phyloP scores from a whole-genome alignment of 495 filamentous ascomycete species.

The Xylaria sp. region DNA sequence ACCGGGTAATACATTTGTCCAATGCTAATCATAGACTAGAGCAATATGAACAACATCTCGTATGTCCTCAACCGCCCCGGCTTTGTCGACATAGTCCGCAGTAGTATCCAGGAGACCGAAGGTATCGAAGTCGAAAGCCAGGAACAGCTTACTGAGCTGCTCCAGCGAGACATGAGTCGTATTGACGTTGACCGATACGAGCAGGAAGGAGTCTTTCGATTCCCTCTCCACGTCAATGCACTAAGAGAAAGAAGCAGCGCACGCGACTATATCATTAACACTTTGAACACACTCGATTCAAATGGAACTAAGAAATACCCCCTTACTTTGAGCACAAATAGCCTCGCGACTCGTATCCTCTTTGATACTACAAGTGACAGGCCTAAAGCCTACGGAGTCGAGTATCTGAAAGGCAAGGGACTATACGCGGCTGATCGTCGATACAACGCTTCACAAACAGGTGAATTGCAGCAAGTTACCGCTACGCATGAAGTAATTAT shows the following conservation, averaged over 20 bases:
- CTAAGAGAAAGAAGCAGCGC: neutral
- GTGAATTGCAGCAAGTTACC: conserved; percentile 32
- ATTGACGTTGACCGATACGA: neutral
- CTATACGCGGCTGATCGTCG: conserved; percentile 52
- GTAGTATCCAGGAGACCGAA: neutral
- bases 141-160: neutral
- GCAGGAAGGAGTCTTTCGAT: neutral
- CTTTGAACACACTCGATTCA: neutral
- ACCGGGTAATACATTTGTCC: neutral
- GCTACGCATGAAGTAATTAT: conserved; percentile 58
- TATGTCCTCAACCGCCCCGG: neutral
- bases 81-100: neutral
- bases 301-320: neutral
- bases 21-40: neutral
- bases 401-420: conserved; percentile 45
- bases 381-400: conserved; percentile 48
- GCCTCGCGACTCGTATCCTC: neutral
- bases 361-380: conserved; percentile 10
- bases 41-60: neutral
- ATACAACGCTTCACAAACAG: conserved; percentile 32
- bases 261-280: neutral
- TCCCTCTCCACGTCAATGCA: neutral
- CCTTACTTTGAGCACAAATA: neutral
- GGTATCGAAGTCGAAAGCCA: neutral
- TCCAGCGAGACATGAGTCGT: neutral